phyloP scores from a whole-genome alignment of 2,329 filamentous ascomycete species.

The Apiospora rasikravindrae region DNA sequence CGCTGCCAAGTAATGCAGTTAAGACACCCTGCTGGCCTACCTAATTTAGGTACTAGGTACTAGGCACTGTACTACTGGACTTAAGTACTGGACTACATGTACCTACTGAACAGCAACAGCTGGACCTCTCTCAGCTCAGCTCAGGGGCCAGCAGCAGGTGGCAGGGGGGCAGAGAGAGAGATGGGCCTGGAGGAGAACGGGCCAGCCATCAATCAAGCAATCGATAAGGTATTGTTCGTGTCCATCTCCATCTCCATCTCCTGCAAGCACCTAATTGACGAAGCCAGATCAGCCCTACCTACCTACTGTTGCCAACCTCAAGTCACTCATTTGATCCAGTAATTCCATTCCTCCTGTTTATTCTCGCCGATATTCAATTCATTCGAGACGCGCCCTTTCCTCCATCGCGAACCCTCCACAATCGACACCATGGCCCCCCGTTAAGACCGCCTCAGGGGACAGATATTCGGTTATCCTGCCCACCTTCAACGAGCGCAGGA shows the following conservation, averaged over 20 bases:
- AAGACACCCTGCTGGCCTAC: no score
- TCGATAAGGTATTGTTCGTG: conserved; percentile 3
- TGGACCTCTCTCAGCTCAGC: neutral
- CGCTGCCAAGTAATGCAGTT: no score
- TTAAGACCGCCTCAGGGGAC: conserved; percentile 54
- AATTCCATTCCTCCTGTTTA: neutral
- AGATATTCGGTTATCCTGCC: conserved; percentile 98
- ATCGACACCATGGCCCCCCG: conserved; percentile 51
- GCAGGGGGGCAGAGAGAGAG: no score
- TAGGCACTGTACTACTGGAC: no score
- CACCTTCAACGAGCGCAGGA: conserved; percentile 97
- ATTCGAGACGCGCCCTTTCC: neutral
- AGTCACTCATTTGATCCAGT: conserved; percentile 6
- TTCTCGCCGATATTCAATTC: neutral
- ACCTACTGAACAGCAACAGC: no score
- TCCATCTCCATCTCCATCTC: neutral
- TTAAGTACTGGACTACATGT: no score
- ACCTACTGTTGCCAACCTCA: conserved; percentile 4
- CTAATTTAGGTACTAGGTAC: no score
- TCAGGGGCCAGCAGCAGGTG: neutral
- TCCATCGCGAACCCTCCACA: conserved; percentile 7
- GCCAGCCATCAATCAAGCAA: neutral
- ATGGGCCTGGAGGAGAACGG: neutral
- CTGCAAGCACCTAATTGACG: conserved; percentile 2
- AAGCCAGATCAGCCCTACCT: neutral